Evolutionary conservation across 805 yeast species (phyloP), one percentile per base, ranked within the genome.

Genomic region (Candida sithepensis): DNA sequence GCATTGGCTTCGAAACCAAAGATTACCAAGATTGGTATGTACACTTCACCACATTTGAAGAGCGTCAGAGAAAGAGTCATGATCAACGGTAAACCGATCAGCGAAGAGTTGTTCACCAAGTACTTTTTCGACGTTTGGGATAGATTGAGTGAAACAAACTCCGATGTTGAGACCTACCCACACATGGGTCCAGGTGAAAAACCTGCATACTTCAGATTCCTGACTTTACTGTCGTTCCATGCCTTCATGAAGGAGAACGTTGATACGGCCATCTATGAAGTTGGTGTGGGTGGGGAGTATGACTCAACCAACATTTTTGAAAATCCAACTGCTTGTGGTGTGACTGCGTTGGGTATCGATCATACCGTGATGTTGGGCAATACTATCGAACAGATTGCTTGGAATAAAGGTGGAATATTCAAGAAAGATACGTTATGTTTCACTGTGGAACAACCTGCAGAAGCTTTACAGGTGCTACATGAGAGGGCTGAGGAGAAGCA

Each of bases 81-180:
- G 67, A 85, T 94, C 57, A 78, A 91, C 64, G 97, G 97, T 2
- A 67, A 76, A 50, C 97, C 99, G 2, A 80, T 94, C 33, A 75
- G 82, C 45, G 96, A 90, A 64, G 82, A 77, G 21, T 74, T 81
- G 59, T 94, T 94, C 66, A 80, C 97, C 18, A 78, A 81, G 58
- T 95, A 94, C 65, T 94, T 95, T 63, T 95, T 89, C 63, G 96
- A 94, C 61, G 89, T 94, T 4, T 92, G 96, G 94, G 96, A 92
- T 62, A 75, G 76, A 47, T 71, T 95, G 37, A 57, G 56, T 20
- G n/a, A 50, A 4, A 80, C 84, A 3, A 50, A 67, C 18, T 82
- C 92, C 3, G 80, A 85, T 47, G 56, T 71, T 0, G 66, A 61
- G 1, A 64, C 64, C 44, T 91, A 84, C 67, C 96, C 96, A 3